These are phyloP conservation scores for Marchantia polymorpha DNA, from an alignment of 225 moss, liverwort and hornwort genomes.

Conservation along the genomic window DNA sequence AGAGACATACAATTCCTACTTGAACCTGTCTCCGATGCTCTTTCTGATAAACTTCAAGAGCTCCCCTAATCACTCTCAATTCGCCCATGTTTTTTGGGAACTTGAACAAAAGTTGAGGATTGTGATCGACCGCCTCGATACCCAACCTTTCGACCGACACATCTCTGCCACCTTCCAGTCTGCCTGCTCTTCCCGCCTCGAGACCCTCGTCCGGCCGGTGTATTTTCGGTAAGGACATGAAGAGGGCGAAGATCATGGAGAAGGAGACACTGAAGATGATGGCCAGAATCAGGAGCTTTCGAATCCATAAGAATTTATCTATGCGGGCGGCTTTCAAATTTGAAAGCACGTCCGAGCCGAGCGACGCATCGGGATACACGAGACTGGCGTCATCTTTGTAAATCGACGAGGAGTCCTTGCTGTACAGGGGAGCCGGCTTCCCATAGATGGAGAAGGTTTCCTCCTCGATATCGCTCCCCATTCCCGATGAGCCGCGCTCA, in stretches of 20 bases:
- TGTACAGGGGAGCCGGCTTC: constrained; percentile 24
- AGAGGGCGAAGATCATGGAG: constrained; percentile 51
- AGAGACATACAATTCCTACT: constrained; percentile 46
- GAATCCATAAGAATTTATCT: constrained; percentile 51
- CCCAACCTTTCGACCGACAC: not conserved
- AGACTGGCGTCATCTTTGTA: constrained; percentile 33
- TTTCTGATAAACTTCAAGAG: constrained; percentile 48
- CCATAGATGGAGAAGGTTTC: constrained; percentile 34
- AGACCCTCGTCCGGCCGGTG: constrained; percentile 9
- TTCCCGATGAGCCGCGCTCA: constrained; percentile 21
- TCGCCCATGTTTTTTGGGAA: constrained; percentile 49
- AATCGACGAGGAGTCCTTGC: constrained; percentile 17
- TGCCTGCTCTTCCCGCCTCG: not conserved
- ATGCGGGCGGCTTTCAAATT: constrained; percentile 38
- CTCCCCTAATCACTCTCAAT: constrained; percentile 40
- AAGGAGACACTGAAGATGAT: constrained; percentile 53
- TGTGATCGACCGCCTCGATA: constrained; percentile 22
- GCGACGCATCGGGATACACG: constrained; percentile 31
- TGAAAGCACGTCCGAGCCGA: constrained; percentile 6
- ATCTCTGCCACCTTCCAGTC: constrained; percentile 2
- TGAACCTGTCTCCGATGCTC: constrained; percentile 56
- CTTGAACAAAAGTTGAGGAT: constrained; percentile 34
- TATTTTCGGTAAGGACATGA: constrained; percentile 45
- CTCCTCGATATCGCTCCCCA: constrained; percentile 29
- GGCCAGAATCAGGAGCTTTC: constrained; percentile 48